phyloP scores from a whole-genome alignment of 805 yeast genomes.

The Hanseniaspora valbyensis region DNA sequence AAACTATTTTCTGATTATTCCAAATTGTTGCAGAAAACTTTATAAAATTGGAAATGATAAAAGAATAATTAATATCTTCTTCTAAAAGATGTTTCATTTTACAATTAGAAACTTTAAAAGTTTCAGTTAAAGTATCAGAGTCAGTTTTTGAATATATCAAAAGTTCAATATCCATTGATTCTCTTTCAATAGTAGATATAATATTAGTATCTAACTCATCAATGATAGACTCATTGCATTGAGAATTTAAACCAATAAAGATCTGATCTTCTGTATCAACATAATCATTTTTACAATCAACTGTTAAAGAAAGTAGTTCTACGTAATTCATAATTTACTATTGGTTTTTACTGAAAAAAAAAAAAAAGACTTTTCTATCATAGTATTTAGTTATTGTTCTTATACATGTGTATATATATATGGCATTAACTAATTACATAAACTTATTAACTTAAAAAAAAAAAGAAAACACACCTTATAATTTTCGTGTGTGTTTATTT shows the following conservation, averaged over 20 bases:
- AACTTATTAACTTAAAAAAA: too few relatives aligned
- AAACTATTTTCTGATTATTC: neutral
- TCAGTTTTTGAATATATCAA: neutral
- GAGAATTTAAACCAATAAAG: neutral
- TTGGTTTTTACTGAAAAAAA: too few relatives aligned
- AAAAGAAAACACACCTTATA: too few relatives aligned
- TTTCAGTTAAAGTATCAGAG: neutral
- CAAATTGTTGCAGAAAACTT: neutral
- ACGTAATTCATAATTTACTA: neutral
- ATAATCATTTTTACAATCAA: neutral
- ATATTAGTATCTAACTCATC: neutral
- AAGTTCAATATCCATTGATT: neutral
- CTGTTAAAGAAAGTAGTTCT: neutral
- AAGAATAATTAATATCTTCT: neutral
- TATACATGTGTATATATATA: too few relatives aligned
- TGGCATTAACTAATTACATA: too few relatives aligned
- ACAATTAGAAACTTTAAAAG: neutral
- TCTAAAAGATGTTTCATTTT: neutral
- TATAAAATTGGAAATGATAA: neutral
- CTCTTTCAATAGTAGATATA: neutral
- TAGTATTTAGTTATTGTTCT: too few relatives aligned
- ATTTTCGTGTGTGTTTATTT: too few relatives aligned
- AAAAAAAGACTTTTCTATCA: too few relatives aligned
- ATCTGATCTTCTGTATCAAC: neutral
- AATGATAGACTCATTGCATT: neutral